phyloP scores from a whole-genome alignment of 208 protist species.

The Leishmania braziliensis region DNA sequence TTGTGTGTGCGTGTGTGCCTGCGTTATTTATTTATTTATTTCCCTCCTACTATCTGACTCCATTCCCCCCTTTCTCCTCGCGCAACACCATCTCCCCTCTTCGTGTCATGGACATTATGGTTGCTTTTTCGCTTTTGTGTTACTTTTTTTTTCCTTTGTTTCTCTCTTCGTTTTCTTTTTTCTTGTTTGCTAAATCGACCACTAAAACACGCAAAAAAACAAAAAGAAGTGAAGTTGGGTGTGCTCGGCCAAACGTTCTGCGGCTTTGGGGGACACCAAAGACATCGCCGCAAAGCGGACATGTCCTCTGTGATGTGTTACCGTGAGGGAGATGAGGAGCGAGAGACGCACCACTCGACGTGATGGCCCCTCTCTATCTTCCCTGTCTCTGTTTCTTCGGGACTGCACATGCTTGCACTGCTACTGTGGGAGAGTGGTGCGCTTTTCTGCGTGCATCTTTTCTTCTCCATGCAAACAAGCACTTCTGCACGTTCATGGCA shows the following conservation, averaged over 20 bases:
- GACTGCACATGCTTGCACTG: background rate
- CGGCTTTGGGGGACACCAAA: background rate
- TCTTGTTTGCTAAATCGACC: constrained; percentile 22
- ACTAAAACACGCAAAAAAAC: background rate
- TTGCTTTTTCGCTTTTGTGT: constrained; percentile 9
- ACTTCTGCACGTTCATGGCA: background rate
- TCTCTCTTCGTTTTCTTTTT: constrained; percentile 9
- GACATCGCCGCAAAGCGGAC: background rate
- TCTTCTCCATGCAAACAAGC: background rate
- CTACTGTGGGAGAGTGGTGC: background rate
- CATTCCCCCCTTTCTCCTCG: background rate
- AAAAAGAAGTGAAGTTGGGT: background rate
- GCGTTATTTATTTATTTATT: constrained; percentile 7
- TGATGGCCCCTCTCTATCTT: background rate
- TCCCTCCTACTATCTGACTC: background rate
- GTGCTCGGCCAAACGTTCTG: background rate
- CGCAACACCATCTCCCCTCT: background rate
- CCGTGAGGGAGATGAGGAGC: background rate
- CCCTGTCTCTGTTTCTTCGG: background rate
- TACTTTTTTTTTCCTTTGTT: constrained; percentile 17
- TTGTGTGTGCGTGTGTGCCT: constrained; percentile 5
- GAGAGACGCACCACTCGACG: background rate
- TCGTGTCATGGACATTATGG: constrained; percentile 3
- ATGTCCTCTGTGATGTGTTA: background rate
- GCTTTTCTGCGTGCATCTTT: background rate